A percentile compares a stretch with the other conserved stretches of the same genome.
phyloP scores from a whole-genome alignment of 2,329 filamentous ascomycete species.

The Alternaria novae-zelandiae region DNA sequence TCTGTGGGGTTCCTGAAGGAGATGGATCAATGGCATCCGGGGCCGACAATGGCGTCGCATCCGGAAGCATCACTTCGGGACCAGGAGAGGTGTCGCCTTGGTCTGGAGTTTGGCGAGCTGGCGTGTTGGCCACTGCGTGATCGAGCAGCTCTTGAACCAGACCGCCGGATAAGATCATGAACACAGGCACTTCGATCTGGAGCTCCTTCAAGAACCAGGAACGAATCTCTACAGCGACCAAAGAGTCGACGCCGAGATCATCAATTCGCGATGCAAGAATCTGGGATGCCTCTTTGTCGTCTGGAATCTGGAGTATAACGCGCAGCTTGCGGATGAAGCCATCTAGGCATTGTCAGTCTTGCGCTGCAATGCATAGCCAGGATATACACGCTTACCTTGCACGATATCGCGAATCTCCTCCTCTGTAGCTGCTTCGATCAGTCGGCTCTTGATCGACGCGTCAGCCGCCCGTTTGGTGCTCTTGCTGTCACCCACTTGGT shows the following conservation, averaged over 20 bases:
- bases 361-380: background rate
- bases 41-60: background rate
- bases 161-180: slow-evolving; percentile 53
- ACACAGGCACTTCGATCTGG: slow-evolving; percentile 54
- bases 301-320: background rate
- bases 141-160: slow-evolving; percentile 10
- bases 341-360: background rate
- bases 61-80: background rate
- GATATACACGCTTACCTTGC: background rate
- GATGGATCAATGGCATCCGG: background rate
- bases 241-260: slow-evolving; percentile 48
- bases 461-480: background rate
- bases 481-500: background rate
- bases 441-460: background rate
- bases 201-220: slow-evolving; percentile 59
- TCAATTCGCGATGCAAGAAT: slow-evolving; percentile 2
- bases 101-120: background rate
- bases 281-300: background rate
- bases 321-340: background rate
- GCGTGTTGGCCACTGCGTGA: slow-evolving; percentile 1
- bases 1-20: background rate
- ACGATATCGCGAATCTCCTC: background rate
- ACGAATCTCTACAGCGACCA: slow-evolving; percentile 51
- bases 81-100: no score
- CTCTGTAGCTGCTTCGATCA: background rate